These are phyloP conservation scores for Orobanche coerulescens DNA, from an alignment of 257 asterid species.

Conservation along the genomic window DNA sequence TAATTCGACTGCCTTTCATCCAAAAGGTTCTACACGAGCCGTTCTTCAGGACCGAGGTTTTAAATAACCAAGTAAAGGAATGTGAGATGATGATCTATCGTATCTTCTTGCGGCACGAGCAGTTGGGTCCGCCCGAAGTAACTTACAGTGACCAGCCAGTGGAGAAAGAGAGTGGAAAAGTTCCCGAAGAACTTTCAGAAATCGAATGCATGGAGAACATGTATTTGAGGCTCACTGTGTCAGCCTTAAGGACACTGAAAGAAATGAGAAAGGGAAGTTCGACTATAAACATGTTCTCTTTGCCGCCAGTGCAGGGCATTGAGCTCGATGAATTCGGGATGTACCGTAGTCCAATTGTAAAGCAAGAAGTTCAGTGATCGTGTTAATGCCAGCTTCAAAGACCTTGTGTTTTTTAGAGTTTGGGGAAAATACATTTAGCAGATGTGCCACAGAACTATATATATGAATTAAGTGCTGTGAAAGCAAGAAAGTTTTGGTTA, in stretches of 20 bases:
- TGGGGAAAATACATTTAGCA: not conserved
- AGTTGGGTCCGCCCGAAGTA: conserved; percentile 32
- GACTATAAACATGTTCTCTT: conserved; percentile 49
- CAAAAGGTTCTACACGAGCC: conserved; percentile 61
- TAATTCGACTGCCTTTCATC: conserved; percentile 56
- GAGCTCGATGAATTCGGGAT: conserved; percentile 30
- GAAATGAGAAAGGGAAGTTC: conserved; percentile 65
- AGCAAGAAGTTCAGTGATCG: conserved; percentile 29
- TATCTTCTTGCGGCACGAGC: conserved; percentile 41
- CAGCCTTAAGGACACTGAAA: conserved; percentile 52
- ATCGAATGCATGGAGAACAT: conserved; percentile 49
- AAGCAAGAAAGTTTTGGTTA: conserved; percentile 18
- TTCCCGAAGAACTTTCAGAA: conserved; percentile 48
- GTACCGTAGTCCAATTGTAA: conserved; percentile 21
- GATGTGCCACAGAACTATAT: not conserved
- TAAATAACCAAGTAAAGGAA: conserved; percentile 51
- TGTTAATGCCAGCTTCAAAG: not conserved
- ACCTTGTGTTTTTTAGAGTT: not conserved
- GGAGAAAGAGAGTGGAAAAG: conserved; percentile 24
- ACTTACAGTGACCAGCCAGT: conserved; percentile 16
- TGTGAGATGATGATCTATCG: conserved; percentile 55
- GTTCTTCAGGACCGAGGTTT: conserved; percentile 46
- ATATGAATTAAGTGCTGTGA: not conserved
- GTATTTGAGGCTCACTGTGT: conserved; percentile 51
- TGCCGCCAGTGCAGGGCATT: conserved; percentile 49